Conservation (phyloP, 179 eudicot species). For the Silene noctiflora region DNA sequence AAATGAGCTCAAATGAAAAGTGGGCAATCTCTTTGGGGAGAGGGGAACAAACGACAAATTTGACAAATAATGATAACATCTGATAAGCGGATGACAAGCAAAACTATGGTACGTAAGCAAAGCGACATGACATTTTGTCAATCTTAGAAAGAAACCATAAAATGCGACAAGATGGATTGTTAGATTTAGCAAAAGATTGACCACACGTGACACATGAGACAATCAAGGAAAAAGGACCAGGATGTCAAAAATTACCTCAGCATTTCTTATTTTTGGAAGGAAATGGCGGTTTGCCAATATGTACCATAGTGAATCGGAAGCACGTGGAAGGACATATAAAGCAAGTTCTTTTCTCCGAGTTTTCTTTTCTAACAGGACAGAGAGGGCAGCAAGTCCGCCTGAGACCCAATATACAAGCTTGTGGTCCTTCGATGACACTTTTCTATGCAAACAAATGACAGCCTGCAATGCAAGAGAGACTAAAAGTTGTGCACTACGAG, state of each 20-base stretch:
- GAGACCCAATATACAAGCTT: slow-evolving; percentile 96
- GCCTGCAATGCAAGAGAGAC: slow-evolving; percentile 45
- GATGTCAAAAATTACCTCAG: slow-evolving; percentile 63
- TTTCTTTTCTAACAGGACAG: slow-evolving; percentile 88
- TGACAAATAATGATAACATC: background rate
- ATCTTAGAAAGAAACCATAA: background rate
- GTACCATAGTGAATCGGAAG: slow-evolving; percentile 91
- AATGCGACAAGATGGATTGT: background rate
- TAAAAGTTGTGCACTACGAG: slow-evolving; percentile 13
- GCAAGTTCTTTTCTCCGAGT: slow-evolving; percentile 88
- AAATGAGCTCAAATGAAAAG: slow-evolving; percentile 4
- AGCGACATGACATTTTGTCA: background rate
- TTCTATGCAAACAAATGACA: slow-evolving; percentile 90
- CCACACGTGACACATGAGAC: background rate
- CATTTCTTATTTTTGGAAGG: slow-evolving; percentile 78
- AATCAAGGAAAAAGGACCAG: slow-evolving; percentile 2
- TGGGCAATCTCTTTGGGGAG: background rate
- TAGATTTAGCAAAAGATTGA: background rate
- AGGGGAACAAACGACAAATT: slow-evolving; percentile 1
- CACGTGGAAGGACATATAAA: slow-evolving; percentile 94
- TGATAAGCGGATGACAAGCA: background rate
- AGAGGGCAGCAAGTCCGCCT: slow-evolving; percentile 85
- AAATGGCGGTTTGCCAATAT: slow-evolving; percentile 82
- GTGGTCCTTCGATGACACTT: slow-evolving; percentile 86
- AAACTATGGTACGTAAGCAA: background rate